Conservation (phyloP, 2,329 filamentous ascomycete species). For the Madurella fahalii region DNA sequence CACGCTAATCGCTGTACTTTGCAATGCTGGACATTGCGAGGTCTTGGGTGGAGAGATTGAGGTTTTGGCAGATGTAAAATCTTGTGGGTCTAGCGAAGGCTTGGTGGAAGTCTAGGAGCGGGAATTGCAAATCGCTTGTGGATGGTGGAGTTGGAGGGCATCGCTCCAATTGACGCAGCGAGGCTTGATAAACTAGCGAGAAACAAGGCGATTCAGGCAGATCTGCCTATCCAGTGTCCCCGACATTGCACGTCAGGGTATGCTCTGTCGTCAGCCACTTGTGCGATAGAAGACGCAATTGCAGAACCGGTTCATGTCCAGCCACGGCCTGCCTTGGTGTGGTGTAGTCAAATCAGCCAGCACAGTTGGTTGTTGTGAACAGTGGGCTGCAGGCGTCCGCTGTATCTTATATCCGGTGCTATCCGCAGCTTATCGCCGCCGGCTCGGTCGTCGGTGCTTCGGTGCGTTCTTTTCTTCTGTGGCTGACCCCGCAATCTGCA, state of each 20-base stretch:
- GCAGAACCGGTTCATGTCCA: no score
- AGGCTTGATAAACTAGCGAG: no score
- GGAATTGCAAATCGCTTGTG: background rate
- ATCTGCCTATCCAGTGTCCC: background rate
- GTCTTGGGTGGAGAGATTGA: background rate
- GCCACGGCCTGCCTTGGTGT: no score
- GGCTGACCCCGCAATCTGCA: slow-evolving; percentile 13
- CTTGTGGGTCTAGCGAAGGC: no score
- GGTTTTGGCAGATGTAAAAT: background rate
- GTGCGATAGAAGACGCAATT: no score
- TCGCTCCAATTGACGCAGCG: no score
- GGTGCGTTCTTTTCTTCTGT: slow-evolving; percentile 13
- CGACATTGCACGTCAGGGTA: background rate
- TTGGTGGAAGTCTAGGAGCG: no score
- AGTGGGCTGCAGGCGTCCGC: no score
- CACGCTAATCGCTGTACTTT: background rate
- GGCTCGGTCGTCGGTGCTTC: slow-evolving; percentile 4
- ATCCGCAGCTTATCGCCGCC: slow-evolving; percentile 20
- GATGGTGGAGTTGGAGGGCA: background rate
- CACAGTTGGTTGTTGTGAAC: no score
- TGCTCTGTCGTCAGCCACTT: no score
- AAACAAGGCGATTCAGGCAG: background rate
- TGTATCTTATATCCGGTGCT: slow-evolving; percentile 15
- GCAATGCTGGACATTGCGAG: background rate
- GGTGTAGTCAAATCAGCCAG: no score